phyloP scores from a whole-genome alignment of 108 stramenopile species.

The Cyclotella cryptica region DNA sequence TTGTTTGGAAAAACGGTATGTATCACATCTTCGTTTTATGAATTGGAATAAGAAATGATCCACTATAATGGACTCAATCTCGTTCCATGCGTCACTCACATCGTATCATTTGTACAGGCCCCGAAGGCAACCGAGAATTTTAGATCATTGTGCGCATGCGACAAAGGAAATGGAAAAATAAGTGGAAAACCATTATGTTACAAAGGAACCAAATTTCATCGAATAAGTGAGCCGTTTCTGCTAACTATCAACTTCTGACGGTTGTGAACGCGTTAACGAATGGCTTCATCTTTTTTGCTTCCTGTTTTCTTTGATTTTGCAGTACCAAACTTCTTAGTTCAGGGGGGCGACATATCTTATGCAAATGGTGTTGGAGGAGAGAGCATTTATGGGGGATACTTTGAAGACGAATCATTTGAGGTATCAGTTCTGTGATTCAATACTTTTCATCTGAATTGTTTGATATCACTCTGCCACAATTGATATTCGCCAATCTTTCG shows the following conservation, averaged over 20 bases:
- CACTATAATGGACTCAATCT: no score
- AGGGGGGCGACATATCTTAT: conserved; percentile 91
- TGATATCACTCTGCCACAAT: conserved; percentile 37
- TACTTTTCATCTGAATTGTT: no score
- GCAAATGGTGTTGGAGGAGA: conserved; percentile 95
- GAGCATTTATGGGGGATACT: conserved; percentile 88
- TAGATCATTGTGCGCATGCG: conserved; percentile 80
- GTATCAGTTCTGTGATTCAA: conserved; percentile 12
- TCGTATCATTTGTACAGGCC: conserved; percentile 13
- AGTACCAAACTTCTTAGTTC: conserved; percentile 95
- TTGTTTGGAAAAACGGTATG: conserved; percentile 87
- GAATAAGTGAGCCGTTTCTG: conserved; percentile 49
- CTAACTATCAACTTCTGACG: background rate
- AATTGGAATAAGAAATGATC: no score
- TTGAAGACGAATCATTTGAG: conserved; percentile 90
- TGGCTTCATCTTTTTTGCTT: background rate
- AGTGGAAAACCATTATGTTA: conserved; percentile 84
- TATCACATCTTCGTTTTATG: background rate
- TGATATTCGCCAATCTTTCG: background rate
- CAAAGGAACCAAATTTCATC: conserved; percentile 76
- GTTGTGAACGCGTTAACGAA: background rate
- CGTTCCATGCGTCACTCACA: background rate
- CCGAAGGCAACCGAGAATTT: conserved; percentile 96
- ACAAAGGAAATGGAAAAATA: conserved; percentile 71
- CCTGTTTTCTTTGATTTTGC: background rate